A percentile compares a stretch with the other conserved stretches of the same genome.
Conservation (phyloP, 1,139 yeast species). For the Lodderomyces parapsilosis region DNA sequence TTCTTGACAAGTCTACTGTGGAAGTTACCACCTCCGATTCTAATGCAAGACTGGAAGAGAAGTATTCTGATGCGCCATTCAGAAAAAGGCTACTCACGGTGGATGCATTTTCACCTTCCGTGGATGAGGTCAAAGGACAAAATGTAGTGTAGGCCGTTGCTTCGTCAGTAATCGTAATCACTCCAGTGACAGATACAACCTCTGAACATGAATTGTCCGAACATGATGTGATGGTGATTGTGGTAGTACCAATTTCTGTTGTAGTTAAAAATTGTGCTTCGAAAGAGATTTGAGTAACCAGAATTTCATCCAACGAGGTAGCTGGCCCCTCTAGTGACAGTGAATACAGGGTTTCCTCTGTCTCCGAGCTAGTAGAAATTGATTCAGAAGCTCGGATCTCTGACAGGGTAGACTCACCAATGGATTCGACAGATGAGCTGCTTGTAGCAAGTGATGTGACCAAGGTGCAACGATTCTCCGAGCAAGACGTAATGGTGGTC, state of each 20-base stretch:
- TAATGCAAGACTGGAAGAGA: too few species aligned
- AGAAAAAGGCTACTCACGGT: too few species aligned
- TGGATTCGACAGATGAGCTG: too few species aligned
- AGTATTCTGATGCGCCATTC: too few species aligned
- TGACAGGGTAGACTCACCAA: too few species aligned
- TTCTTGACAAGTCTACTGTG: too few species aligned
- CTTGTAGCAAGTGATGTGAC: too few species aligned
- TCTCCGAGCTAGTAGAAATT: too few species aligned
- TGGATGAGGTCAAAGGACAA: constrained; percentile 13
- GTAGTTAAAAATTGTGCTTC: constrained; percentile 14
- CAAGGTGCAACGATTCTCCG: background rate
- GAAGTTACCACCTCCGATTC: too few species aligned
- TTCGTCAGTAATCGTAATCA: constrained; percentile 31
- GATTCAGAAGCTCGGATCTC: too few species aligned
- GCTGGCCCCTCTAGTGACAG: background rate
- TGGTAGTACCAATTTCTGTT: constrained; percentile 25
- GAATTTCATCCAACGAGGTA: constrained; percentile 1
- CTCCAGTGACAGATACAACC: constrained; percentile 34
- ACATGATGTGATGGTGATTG: constrained; percentile 53
- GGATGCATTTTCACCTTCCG: too few species aligned
- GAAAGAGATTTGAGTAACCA: background rate
- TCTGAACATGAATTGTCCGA: constrained; percentile 28
- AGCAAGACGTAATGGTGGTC: background rate
- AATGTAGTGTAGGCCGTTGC: constrained; percentile 11
- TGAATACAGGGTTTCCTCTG: too few species aligned